Evolutionary conservation across 805 yeast species (phyloP).

Genomic region (Sugiyamaella floridensis): DNA sequence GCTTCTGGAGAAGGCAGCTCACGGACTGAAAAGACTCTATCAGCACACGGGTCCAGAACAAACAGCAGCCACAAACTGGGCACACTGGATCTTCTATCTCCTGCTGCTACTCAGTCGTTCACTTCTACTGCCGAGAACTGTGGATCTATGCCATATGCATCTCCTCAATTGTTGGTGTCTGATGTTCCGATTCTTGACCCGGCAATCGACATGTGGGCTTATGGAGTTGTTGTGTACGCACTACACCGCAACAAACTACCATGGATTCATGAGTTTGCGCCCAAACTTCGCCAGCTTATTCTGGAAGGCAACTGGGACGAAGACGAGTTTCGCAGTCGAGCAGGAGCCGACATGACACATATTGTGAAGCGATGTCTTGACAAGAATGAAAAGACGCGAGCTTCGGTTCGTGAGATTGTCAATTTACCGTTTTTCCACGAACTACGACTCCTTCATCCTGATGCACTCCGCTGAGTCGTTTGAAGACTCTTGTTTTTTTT

Average conservation of each 20-base stretch:
- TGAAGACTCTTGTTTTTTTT: not conserved
- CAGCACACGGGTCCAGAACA: not conserved
- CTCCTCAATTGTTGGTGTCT: constrained; percentile 75
- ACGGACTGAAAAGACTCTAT: not conserved
- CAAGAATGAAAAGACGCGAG: constrained; percentile 13
- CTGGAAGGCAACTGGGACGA: constrained; percentile 55
- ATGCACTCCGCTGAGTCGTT: not conserved
- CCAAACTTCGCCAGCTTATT: constrained; percentile 67
- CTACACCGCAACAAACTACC: constrained; percentile 71
- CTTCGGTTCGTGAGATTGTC: constrained; percentile 7
- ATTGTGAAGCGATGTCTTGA: constrained; percentile 16
- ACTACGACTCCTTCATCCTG: not conserved
- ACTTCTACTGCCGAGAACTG: constrained; percentile 35
- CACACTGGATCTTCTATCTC: not conserved
- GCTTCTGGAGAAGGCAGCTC: not conserved
- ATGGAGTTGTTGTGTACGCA: constrained; percentile 72
- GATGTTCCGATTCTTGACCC: constrained; percentile 48
- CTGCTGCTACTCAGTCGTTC: constrained; percentile 17
- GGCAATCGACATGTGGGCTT: constrained; percentile 83
- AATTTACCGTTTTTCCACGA: not conserved
- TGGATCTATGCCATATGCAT: constrained; percentile 88
- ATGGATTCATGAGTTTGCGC: constrained; percentile 78
- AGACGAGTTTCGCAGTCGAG: constrained; percentile 31
- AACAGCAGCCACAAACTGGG: not conserved
- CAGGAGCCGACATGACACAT: constrained; percentile 11